phyloP scores from a whole-genome alignment of 1,139 yeast genomes.

The Suhomyces yuchorum region DNA sequence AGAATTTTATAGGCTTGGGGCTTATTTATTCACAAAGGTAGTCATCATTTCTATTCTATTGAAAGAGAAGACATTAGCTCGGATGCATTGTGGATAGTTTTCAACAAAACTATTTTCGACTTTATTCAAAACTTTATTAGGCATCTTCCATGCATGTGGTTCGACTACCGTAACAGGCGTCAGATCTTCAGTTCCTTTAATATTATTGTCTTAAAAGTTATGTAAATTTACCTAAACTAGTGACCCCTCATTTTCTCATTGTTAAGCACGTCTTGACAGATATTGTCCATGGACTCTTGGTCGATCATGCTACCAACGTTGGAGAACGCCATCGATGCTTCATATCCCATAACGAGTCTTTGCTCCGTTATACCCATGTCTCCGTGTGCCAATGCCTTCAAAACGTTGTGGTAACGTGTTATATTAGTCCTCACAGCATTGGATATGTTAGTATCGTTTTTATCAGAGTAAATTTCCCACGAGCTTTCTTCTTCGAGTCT shows the following conservation, averaged over 20 bases:
- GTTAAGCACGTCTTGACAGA: slow-evolving; percentile 75
- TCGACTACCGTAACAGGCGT: slow-evolving; percentile 1
- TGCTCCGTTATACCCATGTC: slow-evolving; percentile 87
- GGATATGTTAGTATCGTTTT: slow-evolving; percentile 69
- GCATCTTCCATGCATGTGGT: slow-evolving; percentile 5
- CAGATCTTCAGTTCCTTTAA: slow-evolving; percentile 11
- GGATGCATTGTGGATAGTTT: not conserved
- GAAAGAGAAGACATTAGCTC: not conserved
- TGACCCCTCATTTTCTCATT: slow-evolving; percentile 72
- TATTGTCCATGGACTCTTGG: slow-evolving; percentile 68
- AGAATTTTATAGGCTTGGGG: slow-evolving; percentile 21
- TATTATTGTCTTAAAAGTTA: slow-evolving; percentile 6
- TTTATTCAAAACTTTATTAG: not conserved
- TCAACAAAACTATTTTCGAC: not conserved
- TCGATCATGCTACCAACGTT: slow-evolving; percentile 75
- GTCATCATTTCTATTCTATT: not conserved
- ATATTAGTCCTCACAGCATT: slow-evolving; percentile 68
- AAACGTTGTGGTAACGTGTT: slow-evolving; percentile 80
- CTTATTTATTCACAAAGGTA: not conserved
- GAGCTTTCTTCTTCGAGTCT: slow-evolving; percentile 92
- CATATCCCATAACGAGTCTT: slow-evolving; percentile 79
- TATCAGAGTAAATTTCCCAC: slow-evolving; percentile 93
- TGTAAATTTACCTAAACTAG: not conserved
- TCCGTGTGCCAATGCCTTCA: slow-evolving; percentile 75
- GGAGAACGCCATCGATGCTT: slow-evolving; percentile 79